Evolutionary conservation across 2,329 filamentous ascomycete species (phyloP), one percentile per base, ranked within the genome.

Genomic region (Venturia nashicola): DNA sequence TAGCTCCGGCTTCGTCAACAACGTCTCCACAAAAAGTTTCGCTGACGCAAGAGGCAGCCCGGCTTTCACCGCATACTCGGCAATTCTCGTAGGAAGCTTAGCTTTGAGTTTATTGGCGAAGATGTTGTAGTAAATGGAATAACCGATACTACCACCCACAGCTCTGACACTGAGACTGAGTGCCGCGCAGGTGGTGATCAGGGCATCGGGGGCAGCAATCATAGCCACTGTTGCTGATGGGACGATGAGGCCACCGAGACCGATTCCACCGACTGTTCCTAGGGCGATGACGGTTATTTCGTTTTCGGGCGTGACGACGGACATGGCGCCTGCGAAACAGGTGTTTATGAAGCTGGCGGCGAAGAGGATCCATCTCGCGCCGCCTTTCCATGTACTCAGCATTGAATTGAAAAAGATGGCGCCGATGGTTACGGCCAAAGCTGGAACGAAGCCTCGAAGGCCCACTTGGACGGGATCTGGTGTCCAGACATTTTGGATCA

Each of bases 211-310:
- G 9, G 61, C 40, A 27, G 64, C 64, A 51, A 65, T 63, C 63
- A 65, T 63, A 34, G 72, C 72, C 3, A 73, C 67, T 3, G 71
- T 73, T 1, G 72, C 71, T 51, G 72, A 71, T 2, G 73, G 73
- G 0, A 74, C 73, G 0, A 74, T 67, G 0, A 74, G 70, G 23
- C 72, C 73, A 32, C 75, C 75, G 1, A 77, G 69, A 44, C 75
- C 75, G 34, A 77, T 72, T 1, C 70, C 71, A 7, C 74, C 72
- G 9, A 76, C 65, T 16, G 71, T 71, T 5, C 71, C 71, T 1
- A 75, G 59, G 0, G 67, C 70, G 6, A 74, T 67, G 1, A 70
- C 68, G 11, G 71, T 65, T 61, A 67, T 71, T 40, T 70, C 68
- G 59, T 75, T 74, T 0, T 72, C 68, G 3, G 72, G 72, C 1